Conservation (phyloP, 306 rosid genomes). For the Ormosia emarginata region DNA sequence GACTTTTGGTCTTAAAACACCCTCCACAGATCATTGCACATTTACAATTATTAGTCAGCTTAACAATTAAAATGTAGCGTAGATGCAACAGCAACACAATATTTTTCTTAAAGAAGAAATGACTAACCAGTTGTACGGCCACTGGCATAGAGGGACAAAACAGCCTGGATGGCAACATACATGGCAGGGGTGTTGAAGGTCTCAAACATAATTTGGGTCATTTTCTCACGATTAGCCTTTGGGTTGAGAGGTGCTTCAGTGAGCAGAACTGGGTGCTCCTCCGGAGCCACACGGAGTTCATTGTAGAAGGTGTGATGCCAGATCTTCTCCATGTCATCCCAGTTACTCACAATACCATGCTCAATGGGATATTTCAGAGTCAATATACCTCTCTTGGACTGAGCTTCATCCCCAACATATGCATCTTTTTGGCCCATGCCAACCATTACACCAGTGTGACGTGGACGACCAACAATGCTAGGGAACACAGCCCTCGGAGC, state of each 20-base stretch:
- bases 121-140: slow-evolving; percentile 90
- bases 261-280: slow-evolving; percentile 85
- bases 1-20: background rate
- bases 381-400: slow-evolving; percentile 81
- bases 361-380: slow-evolving; percentile 86
- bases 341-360: slow-evolving; percentile 88
- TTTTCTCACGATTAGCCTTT: slow-evolving; percentile 88
- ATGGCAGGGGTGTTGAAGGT: slow-evolving; percentile 88
- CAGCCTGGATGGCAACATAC: slow-evolving; percentile 94
- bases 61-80: background rate
- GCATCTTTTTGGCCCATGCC: slow-evolving; percentile 97
- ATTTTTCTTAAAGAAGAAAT: background rate
- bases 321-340: slow-evolving; percentile 97
- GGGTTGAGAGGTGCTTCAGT: slow-evolving; percentile 96
- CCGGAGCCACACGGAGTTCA: slow-evolving; percentile 87
- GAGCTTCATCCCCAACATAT: slow-evolving; percentile 92
- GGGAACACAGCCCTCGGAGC: slow-evolving; percentile 97
- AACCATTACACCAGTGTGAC: slow-evolving; percentile 93
- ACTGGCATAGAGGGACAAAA: slow-evolving; percentile 82
- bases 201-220: slow-evolving; percentile 94
- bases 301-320: slow-evolving; percentile 94
- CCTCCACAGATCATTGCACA: background rate
- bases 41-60: background rate
- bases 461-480: slow-evolving; percentile 89
- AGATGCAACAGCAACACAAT: background rate